Conservation (phyloP, 257 asterid species). For the Linaria vulgaris region DNA sequence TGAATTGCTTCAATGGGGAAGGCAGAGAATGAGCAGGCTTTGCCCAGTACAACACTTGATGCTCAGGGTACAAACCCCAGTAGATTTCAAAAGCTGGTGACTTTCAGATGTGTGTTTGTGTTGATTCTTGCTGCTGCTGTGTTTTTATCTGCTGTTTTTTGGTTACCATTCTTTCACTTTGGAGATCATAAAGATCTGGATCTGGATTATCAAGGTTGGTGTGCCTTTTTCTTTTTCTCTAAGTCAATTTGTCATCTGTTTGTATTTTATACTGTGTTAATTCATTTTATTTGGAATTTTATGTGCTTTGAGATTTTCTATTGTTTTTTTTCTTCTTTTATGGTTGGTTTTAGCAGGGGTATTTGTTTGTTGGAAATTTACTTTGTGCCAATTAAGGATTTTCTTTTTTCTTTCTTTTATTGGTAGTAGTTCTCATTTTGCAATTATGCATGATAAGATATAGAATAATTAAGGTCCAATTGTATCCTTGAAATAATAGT, state of each 20-base stretch:
- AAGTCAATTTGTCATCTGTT: no score
- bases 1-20: conserved; percentile 70
- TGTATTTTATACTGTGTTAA: no score
- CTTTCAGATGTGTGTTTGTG: conserved; percentile 66
- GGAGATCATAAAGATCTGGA: conserved; percentile 68
- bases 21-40: conserved; percentile 50
- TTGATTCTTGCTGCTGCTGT: conserved; percentile 65
- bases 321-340: no score
- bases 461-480: no score
- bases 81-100: conserved; percentile 40
- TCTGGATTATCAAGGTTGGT: conserved; percentile 57
- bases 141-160: conserved; percentile 65
- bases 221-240: background rate
- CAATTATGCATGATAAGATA: no score
- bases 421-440: no score
- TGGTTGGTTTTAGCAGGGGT: no score
- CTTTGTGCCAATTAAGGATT: no score
- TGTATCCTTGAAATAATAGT: no score
- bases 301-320: no score
- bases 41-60: conserved; percentile 51
- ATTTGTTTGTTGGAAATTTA: no score
- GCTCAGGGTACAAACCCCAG: conserved; percentile 38
- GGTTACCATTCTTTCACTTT: conserved; percentile 63
- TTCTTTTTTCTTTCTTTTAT: no score
- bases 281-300: background rate